Evolutionary conservation across 495 filamentous ascomycete species (phyloP).

Genomic region (Aspergillus ostianus): DNA sequence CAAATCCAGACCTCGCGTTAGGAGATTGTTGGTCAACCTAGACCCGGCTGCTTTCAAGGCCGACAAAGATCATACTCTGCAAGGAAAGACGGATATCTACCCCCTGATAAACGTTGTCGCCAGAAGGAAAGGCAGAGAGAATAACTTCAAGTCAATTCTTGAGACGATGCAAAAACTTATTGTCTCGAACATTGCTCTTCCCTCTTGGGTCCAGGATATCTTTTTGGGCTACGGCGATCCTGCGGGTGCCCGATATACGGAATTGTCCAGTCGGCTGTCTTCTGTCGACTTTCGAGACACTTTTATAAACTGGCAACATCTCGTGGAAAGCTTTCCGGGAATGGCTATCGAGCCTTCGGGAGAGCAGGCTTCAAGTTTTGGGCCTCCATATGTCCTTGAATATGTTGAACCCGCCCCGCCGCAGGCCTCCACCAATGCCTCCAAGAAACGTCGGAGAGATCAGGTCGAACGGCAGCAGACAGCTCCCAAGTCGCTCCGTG

Average conservation of each 20-base stretch:
- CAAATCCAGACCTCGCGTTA: constrained; percentile 50
- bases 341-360: constrained; percentile 76
- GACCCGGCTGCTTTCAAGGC: constrained; percentile 76
- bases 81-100: constrained; percentile 75
- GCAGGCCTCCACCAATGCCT: constrained; percentile 49
- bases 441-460: constrained; percentile 79
- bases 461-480: constrained; percentile 63
- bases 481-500: constrained; percentile 64
- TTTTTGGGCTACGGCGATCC: constrained; percentile 97
- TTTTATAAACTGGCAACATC: constrained; percentile 91
- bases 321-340: constrained; percentile 82
- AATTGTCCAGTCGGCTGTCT: constrained; percentile 72
- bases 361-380: constrained; percentile 68
- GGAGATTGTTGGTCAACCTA: constrained; percentile 76
- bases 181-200: constrained; percentile 80
- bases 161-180: constrained; percentile 87
- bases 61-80: constrained; percentile 63
- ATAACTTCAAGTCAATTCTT: constrained; percentile 94
- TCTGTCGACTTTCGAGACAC: constrained; percentile 90
- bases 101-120: constrained; percentile 84
- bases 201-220: constrained; percentile 92
- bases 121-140: constrained; percentile 82
- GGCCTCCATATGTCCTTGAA: constrained; percentile 83
- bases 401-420: constrained; percentile 47
- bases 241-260: constrained; percentile 78